Evolutionary conservation across 2,329 filamentous ascomycete species (phyloP), one percentile per base, ranked within the genome.

Genomic region (Colletotrichum sp.): DNA sequence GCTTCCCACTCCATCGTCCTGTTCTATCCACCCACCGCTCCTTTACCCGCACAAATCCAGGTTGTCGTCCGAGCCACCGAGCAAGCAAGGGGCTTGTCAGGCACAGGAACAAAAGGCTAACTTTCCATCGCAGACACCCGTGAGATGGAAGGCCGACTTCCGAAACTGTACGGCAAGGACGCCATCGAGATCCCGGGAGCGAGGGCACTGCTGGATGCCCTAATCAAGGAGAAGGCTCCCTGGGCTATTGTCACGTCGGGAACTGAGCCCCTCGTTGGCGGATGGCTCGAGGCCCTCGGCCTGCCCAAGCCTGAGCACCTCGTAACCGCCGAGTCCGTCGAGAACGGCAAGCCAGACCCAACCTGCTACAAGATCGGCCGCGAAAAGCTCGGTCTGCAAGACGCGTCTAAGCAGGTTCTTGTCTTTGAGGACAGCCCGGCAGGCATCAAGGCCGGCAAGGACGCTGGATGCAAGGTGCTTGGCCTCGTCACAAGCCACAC

Each of bases 341-440:
- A 88, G 78, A 88, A 92, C 79, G 94, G 94, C 76, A 96, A 96
- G 87, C 94, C 94, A 1, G 93, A 96, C 83, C 94, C 94, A 30
- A 85, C 89, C 16, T 95, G 94, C 86, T 96, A 96, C 84, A 84
- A 88, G 66, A 88, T 96, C 67, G 94, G 94, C 18, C 90, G 91
- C 62, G 87, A 90, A 79, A 89, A 89, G 77, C 88, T 96, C 18
- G 88, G 88, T 1, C 83, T 92, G 25, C 82, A 88, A 25, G 87
- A 86, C 39, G 81, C 82, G 16, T 84, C 86, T 32, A 89, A 85
- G 70, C 85, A 86, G 36, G 85, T 96, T 58, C 87, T 98, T 71
- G 96, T 98, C 65, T 86, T 98, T 48, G 96, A 98, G 86, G 96
- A 98, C 86, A 95, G 95, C 71, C 96, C 96, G 7, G 95, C 95